Percentiles rank a stretch among this genome's conserved stretches.
phyloP scores from a whole-genome alignment of 1,284 basidiomycete genomes.

The Melampsora medusae region DNA sequence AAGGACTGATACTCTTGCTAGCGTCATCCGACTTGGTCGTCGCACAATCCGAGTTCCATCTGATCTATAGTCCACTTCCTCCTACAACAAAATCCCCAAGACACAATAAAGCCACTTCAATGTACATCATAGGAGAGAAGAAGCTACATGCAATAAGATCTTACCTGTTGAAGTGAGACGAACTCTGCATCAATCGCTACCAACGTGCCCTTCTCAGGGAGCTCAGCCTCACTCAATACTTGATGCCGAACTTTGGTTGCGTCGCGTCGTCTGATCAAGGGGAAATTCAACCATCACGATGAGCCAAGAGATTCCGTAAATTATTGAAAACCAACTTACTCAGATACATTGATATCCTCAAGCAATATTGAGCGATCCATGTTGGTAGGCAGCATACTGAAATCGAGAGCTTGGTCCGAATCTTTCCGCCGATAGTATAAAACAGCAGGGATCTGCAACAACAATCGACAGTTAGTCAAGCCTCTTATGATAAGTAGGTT shows the following conservation, averaged over 20 bases:
- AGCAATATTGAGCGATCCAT: conserved; percentile 74
- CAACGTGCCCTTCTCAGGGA: conserved; percentile 79
- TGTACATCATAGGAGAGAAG: no score
- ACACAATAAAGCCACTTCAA: no score
- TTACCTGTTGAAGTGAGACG: conserved; percentile 85
- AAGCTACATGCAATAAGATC: conserved; percentile 20
- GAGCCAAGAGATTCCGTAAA: not conserved
- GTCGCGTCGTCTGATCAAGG: conserved; percentile 68
- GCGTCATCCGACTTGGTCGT: conserved; percentile 81
- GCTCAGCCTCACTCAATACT: conserved; percentile 68
- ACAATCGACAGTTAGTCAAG: not conserved
- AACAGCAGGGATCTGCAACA: conserved; percentile 73
- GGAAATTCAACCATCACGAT: conserved; percentile 41
- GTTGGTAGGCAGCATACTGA: conserved; percentile 65
- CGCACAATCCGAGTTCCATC: conserved; percentile 91
- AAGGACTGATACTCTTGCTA: conserved; percentile 91
- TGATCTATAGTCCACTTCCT: conserved; percentile 90
- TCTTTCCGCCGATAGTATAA: conserved; percentile 81
- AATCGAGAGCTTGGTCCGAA: conserved; percentile 63
- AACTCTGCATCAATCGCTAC: conserved; percentile 98
- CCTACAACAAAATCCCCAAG: conserved; percentile 55
- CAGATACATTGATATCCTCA: conserved; percentile 79
- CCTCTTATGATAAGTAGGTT: not conserved
- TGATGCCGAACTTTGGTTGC: conserved; percentile 72
- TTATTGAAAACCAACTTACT: conserved; percentile 59